A percentile compares a stretch with the other conserved stretches of the same genome.
Evolutionary conservation across 23 red algal genomes (phyloP).

Genomic region (Chondrus crispus): DNA sequence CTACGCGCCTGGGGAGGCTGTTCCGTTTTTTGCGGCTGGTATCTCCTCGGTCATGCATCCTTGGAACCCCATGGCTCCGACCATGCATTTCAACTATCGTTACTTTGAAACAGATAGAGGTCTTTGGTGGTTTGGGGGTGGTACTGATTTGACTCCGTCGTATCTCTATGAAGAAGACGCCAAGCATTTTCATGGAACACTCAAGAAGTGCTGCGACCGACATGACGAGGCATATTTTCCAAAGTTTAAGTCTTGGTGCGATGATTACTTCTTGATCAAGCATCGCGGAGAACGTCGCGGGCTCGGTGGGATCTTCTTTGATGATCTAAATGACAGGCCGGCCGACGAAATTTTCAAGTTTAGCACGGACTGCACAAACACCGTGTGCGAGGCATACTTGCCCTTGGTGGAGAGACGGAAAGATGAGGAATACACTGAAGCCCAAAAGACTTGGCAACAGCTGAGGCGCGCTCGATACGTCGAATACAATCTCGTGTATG

Average conservation of each 20-base stretch:
- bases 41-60: constrained; percentile 99
- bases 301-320: constrained; percentile 97
- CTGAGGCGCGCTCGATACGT: constrained; percentile 92
- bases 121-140: constrained; percentile 98
- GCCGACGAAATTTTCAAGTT: constrained; percentile 80
- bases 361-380: constrained; percentile 60
- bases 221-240: constrained; percentile 88
- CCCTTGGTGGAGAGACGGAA: constrained; percentile 86
- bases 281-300: constrained; percentile 92
- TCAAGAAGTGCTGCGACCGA: constrained; percentile 84
- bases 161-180: constrained; percentile 94
- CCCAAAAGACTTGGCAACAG: constrained; percentile 94
- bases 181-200: constrained; percentile 81
- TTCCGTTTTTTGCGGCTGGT: constrained; percentile 96
- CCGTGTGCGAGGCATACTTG: constrained; percentile 79
- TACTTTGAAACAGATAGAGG: constrained; percentile 99
- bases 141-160: constrained; percentile 94
- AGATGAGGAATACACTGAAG: constrained; percentile 73
- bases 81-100: constrained; percentile 99
- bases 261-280: constrained; percentile 96
- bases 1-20: constrained; percentile 77
- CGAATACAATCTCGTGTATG: constrained; percentile 97
- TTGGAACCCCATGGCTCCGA: constrained; percentile 94
- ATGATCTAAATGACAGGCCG: constrained; percentile 87
- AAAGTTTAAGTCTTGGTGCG: constrained; percentile 97